phyloP scores from a whole-genome alignment of 2,329 filamentous ascomycete genomes.

The Aureobasidium sp. region DNA sequence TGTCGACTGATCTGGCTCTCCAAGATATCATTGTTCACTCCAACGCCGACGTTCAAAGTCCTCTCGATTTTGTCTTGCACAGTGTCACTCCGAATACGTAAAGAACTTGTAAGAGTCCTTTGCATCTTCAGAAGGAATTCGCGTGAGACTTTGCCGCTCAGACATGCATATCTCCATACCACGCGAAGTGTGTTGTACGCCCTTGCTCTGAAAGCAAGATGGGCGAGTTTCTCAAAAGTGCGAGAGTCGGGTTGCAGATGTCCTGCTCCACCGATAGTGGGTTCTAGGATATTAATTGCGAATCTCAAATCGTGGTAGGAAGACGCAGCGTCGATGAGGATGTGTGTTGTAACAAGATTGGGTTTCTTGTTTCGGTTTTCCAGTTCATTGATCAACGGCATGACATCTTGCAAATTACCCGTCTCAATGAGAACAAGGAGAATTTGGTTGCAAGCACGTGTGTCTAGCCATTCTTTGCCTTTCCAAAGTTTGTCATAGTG shows the following conservation, averaged over 20 bases:
- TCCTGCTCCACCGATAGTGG: background rate
- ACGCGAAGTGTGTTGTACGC: conserved; percentile 27
- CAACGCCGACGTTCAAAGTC: background rate
- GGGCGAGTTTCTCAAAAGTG: conserved; percentile 22
- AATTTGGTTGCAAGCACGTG: conserved; percentile 18
- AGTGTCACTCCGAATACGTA: background rate
- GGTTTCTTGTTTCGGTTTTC: conserved; percentile 13
- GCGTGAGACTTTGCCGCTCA: conserved; percentile 20
- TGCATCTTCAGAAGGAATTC: background rate
- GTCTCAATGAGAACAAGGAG: conserved; percentile 15
- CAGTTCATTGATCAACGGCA: conserved; percentile 20
- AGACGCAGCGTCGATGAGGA: conserved; percentile 21
- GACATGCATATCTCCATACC: conserved; percentile 29
- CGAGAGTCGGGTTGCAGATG: conserved; percentile 7
- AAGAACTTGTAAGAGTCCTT: background rate
- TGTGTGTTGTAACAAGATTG: conserved; percentile 21
- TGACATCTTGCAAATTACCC: conserved; percentile 21
- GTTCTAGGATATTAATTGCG: background rate
- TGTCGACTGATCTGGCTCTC: background rate
- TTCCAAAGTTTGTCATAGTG: conserved; percentile 18
- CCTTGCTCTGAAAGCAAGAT: conserved; percentile 21
- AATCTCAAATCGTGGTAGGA: conserved; percentile 12
- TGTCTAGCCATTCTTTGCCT: conserved; percentile 22
- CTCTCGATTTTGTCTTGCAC: background rate
- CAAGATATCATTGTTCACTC: background rate